Evolutionary conservation across 106 monocot genomes (phyloP), one percentile per base, ranked within the genome.

Genomic region (Hemerocallis citrina): DNA sequence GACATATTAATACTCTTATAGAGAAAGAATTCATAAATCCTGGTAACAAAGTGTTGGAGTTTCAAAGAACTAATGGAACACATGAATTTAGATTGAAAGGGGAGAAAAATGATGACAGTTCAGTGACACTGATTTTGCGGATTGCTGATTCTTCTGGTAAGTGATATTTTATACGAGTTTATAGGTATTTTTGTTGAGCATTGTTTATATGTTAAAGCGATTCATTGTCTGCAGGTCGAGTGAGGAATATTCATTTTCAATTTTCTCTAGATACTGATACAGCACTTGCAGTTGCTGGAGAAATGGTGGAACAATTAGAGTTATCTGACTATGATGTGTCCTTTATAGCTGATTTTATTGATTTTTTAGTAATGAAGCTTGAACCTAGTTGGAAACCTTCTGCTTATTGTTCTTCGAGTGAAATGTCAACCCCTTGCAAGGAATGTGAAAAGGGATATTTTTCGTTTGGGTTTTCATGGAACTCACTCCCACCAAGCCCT

Each of bases 261-360:
- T 88, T 88, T 57, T 76, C 70, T 62, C 57, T 83, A 56, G 73
- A 76, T 47, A 65, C 75, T 58, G 87, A 88, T 60, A 88, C 87
- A 1, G 68, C 82, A 41, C 52, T 76, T 14, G 61, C 82, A 24
- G 70, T 88, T 46, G 79, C 79, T 45, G 14, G 45, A 27, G 87
- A 88, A 75, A 83, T 88, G 87, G 79, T 73, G 7, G 82, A 79
- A 44, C 69, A 79, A 13, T 46, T 83, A 16, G 73, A 83, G 0
- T 54, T 82, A 22, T 41, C 82, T 22, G 67, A 82, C 51, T 59
- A 70, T 68, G 82, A 88, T 68, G 87, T 83, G 20, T 38, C 48
- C 16, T 82, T 88, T 56, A 77, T 88, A 45, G 75, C 87, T 37
- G 67, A 82, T 39, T 88, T 88, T 24, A 88, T 88, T 57, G 82